A percentile compares a stretch with the other conserved stretches of the same genome.
Evolutionary conservation across 1,284 basidiomycete genomes (phyloP).

Genomic region (Moniliophthora roreri): DNA sequence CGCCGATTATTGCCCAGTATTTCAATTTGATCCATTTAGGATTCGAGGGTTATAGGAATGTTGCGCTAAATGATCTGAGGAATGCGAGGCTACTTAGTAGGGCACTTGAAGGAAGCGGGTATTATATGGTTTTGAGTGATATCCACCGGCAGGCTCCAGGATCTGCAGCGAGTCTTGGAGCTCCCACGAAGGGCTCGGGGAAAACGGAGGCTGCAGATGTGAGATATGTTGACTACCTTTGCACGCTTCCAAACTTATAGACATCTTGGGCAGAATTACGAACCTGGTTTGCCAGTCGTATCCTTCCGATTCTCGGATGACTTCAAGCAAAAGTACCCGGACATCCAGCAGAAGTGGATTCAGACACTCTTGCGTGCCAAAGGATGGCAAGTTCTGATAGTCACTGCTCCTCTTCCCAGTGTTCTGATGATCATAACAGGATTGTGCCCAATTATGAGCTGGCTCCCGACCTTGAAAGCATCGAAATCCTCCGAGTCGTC

Average conservation of each 20-base stretch:
- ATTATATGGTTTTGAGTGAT: slow-evolving; percentile 75
- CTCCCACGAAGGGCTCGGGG: slow-evolving; percentile 35
- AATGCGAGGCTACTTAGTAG: slow-evolving; percentile 87
- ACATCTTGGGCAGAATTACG: slow-evolving; percentile 52
- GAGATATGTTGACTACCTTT: slow-evolving; percentile 42
- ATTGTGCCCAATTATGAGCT: slow-evolving; percentile 89
- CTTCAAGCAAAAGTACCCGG: slow-evolving; percentile 69
- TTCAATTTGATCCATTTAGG: slow-evolving; percentile 90
- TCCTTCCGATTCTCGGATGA: slow-evolving; percentile 87
- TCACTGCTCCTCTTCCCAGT: background rate
- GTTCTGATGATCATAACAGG: slow-evolving; percentile 32
- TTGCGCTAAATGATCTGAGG: slow-evolving; percentile 77
- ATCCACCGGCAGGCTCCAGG: slow-evolving; percentile 49
- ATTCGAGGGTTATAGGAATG: slow-evolving; percentile 75
- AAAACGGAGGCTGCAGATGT: slow-evolving; percentile 48
- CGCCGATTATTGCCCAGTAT: slow-evolving; percentile 90
- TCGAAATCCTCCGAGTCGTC: slow-evolving; percentile 87
- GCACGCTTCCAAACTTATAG: background rate
- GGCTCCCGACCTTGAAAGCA: slow-evolving; percentile 64
- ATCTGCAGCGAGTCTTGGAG: slow-evolving; percentile 22
- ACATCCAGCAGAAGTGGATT: slow-evolving; percentile 87
- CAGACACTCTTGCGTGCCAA: slow-evolving; percentile 77
- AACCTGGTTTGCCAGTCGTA: slow-evolving; percentile 86
- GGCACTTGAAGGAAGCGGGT: slow-evolving; percentile 80
- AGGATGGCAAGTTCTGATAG: slow-evolving; percentile 56